These are phyloP conservation scores for Stephania japonica DNA, from an alignment of 164 flowering plant genomes.

Conservation along the genomic window DNA sequence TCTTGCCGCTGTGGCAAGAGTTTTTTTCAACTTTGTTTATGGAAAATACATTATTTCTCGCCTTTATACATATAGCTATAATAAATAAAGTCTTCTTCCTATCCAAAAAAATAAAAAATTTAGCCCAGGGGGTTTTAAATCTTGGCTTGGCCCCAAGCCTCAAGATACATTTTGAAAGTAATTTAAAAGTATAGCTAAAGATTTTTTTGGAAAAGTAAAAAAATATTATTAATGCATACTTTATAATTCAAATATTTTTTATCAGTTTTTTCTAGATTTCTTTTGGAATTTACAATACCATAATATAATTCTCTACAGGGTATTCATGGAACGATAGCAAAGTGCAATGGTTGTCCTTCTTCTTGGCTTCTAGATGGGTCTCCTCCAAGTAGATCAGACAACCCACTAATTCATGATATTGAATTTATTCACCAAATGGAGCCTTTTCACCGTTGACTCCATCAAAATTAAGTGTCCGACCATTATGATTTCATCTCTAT, in stretches of 20 bases:
- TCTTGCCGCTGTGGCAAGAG: too few species aligned
- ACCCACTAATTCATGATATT: constrained; percentile 48
- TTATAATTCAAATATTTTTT: not conserved
- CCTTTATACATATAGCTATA: too few species aligned
- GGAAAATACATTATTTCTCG: too few species aligned
- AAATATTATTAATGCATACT: not conserved
- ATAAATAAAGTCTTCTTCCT: too few species aligned
- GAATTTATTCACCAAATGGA: constrained; percentile 48
- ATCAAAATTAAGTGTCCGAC: constrained; percentile 25
- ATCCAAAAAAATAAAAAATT: too few species aligned
- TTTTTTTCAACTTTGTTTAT: too few species aligned
- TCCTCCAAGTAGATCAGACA: constrained; percentile 51
- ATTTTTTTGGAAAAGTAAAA: not conserved
- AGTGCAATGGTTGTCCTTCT: constrained; percentile 31
- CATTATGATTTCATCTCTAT: constrained; percentile 25
- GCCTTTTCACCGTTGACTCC: constrained; percentile 32
- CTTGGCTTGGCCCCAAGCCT: too few species aligned
- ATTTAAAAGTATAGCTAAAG: too few species aligned
- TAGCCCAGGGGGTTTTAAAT: too few species aligned
- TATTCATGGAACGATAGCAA: constrained; percentile 19
- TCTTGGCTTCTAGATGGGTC: constrained; percentile 38
- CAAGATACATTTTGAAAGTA: too few species aligned
- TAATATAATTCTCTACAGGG: constrained; percentile 17
- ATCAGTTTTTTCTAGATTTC: too few species aligned
- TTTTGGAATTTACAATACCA: too few species aligned